A percentile compares a stretch with the other conserved stretches of the same genome.
Conservation (phyloP, 176 grass and related monocot genomes). For the Rhynchospora breviuscula region DNA sequence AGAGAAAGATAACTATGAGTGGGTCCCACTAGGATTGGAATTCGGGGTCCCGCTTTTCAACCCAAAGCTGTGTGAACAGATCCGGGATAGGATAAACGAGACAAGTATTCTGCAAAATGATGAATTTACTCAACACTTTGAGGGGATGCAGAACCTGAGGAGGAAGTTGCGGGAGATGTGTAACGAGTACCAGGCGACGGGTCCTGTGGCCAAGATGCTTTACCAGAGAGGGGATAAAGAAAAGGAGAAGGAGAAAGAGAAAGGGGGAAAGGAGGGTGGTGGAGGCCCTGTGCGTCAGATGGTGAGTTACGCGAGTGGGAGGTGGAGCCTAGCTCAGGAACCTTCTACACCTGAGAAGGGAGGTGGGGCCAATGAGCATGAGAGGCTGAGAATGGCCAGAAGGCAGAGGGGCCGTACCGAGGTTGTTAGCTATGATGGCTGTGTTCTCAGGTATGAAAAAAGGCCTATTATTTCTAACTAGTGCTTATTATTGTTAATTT, state of each 20-base stretch:
- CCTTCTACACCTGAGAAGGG: slow-evolving; percentile 38
- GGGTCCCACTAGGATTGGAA: slow-evolving; percentile 94
- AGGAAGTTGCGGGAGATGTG: slow-evolving; percentile 61
- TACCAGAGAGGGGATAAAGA: slow-evolving; percentile 61
- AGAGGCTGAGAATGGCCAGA: slow-evolving; percentile 58
- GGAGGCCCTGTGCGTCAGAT: slow-evolving; percentile 31
- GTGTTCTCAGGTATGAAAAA: slow-evolving; percentile 59
- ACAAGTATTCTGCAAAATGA: slow-evolving; percentile 72
- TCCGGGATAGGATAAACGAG: slow-evolving; percentile 67
- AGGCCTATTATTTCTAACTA: background rate
- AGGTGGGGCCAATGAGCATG: slow-evolving; percentile 41
- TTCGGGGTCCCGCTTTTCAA: slow-evolving; percentile 93
- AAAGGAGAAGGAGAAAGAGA: slow-evolving; percentile 14
- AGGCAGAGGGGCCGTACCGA: slow-evolving; percentile 54
- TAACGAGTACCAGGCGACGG: slow-evolving; percentile 86
- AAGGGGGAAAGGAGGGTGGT: background rate
- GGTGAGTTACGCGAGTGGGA: slow-evolving; percentile 72
- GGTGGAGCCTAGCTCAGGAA: slow-evolving; percentile 55
- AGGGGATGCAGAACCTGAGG: slow-evolving; percentile 81
- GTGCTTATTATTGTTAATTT: slow-evolving; percentile 11
- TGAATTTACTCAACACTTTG: slow-evolving; percentile 57
- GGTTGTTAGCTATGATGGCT: slow-evolving; percentile 86
- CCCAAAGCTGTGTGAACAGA: slow-evolving; percentile 73
- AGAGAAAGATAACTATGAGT: slow-evolving; percentile 60
- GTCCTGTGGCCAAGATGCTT: slow-evolving; percentile 72